A percentile compares a stretch with the other conserved stretches of the same genome.
phyloP scores from a whole-genome alignment of 192 early-diverging fungal species.

The Anaeromyces robustus region DNA sequence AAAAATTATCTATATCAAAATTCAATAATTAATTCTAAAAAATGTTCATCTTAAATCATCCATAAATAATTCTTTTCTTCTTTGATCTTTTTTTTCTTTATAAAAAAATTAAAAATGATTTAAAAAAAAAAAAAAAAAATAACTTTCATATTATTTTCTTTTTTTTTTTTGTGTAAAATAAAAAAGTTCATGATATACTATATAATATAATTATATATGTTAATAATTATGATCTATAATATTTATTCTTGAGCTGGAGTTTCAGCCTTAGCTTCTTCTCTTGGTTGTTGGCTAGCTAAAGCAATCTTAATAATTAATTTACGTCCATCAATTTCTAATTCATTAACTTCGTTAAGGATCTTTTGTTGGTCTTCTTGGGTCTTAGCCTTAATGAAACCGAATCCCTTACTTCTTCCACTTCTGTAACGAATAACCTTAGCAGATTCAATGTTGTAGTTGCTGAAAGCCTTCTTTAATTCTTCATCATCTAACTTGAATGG shows the following conservation, averaged over 20 bases:
- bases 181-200: neutral
- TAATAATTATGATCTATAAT: neutral
- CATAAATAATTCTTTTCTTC: too few species aligned
- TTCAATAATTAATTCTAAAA: too few species aligned
- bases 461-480: constrained; percentile 30
- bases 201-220: neutral
- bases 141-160: too few species aligned
- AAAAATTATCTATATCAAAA: too few species aligned
- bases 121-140: too few species aligned
- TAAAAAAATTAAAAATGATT: too few species aligned
- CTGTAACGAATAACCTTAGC: constrained; percentile 58
- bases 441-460: constrained; percentile 45
- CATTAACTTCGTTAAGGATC: constrained; percentile 44
- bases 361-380: constrained; percentile 61
- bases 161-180: too few species aligned
- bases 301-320: constrained; percentile 46
- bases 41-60: too few species aligned
- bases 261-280: constrained; percentile 6
- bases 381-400: constrained; percentile 80
- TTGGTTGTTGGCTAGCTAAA: constrained; percentile 12
- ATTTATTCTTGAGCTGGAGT: neutral
- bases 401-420: constrained; percentile 73
- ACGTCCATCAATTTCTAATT: constrained; percentile 47
- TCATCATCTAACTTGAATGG: constrained; percentile 56
- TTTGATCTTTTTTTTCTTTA: too few species aligned